Evolutionary conservation across 208 protist genomes (phyloP), one percentile per base, ranked within the genome.

Genomic region (Leishmania mexicana): DNA sequence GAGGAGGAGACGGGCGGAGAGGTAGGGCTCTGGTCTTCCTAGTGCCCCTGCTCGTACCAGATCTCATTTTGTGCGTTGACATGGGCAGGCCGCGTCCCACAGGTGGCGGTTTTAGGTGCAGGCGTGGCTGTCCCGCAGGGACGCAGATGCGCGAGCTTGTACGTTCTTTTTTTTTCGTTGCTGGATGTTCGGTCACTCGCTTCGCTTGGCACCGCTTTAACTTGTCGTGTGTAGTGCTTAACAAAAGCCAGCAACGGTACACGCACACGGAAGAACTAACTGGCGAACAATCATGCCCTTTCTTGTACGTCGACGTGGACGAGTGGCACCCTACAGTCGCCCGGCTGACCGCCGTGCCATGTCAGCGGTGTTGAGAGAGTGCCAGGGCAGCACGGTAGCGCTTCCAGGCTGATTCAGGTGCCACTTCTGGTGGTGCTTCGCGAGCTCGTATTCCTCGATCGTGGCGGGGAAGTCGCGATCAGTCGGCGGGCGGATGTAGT

Each of bases 391-490:
- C 70, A 97, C 77, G n/a, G 94, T 97, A 24, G 92, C 94, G 7
- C 94, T 96, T 47, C 94, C 93, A 13, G 95, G 89, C 78, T 98
- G 95, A 68, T 95, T 94, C 57, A 98, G 87, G 81, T 98, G 95
- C 95, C 95, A 98, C 84, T 97, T 97, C 85, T 98, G 95, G 78
- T 98, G 95, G 80, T 98, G 95, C 84, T 96, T 96, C n/a, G 95
- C 93, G 57, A 95, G 81, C 77, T 98, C 94, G 78, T 96, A 95
- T 84, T 98, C 95, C 72, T 97, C 92, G 1, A 96, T 85, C 0
- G 95, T 95, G 38, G 93, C 85, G n/a, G 95, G 95, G 85, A 94
- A 96, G 83, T 98, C 95, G 47, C 95, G 90, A 42, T 92, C 88
- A 3, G 84, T 89, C 11, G 95, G 95, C 1, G 95, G 94, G 5